phyloP scores from a whole-genome alignment of 768 basidiomycete species.

The Tulasnella sp. region DNA sequence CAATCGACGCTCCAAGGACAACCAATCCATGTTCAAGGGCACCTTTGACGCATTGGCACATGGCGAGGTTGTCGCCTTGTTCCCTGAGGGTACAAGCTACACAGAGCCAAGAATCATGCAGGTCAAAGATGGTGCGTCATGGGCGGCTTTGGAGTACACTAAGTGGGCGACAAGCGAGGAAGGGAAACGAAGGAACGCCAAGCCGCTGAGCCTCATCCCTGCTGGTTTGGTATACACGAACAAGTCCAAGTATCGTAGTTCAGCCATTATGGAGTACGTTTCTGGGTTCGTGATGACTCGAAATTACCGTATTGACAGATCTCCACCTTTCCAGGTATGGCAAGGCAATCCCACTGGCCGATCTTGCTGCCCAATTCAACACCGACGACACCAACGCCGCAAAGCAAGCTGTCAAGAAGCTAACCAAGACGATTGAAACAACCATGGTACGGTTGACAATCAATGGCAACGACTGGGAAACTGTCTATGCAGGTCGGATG shows the following conservation, averaged over 20 bases:
- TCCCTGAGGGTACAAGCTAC: conserved; percentile 78
- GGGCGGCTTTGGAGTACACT: conserved; percentile 89
- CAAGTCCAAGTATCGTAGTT: conserved; percentile 90
- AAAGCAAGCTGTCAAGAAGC: conserved; percentile 74
- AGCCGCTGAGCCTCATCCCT: conserved; percentile 63
- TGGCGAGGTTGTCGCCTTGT: conserved; percentile 83
- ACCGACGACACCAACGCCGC: conserved; percentile 57
- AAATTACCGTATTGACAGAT: neutral
- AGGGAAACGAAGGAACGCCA: conserved; percentile 31
- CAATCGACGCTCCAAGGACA: conserved; percentile 89
- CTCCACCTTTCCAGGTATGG: conserved; percentile 56
- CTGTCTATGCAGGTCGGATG: conserved; percentile 83
- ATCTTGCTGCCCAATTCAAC: conserved; percentile 70
- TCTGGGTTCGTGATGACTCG: conserved; percentile 29
- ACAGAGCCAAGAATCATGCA: conserved; percentile 91
- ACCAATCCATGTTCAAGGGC: conserved; percentile 76
- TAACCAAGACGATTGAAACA: conserved; percentile 66
- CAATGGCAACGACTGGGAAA: conserved; percentile 95
- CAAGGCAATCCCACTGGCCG: conserved; percentile 64
- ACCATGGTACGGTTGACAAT: conserved; percentile 70
- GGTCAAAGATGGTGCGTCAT: conserved; percentile 79
- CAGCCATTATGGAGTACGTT: conserved; percentile 49
- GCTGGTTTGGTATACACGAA: conserved; percentile 90
- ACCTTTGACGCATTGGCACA: conserved; percentile 77
- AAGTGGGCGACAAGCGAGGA: conserved; percentile 62